A percentile compares a stretch with the other conserved stretches of the same genome.
Evolutionary conservation across 306 rosid species (phyloP).

Genomic region (Begonia peltatifolia): DNA sequence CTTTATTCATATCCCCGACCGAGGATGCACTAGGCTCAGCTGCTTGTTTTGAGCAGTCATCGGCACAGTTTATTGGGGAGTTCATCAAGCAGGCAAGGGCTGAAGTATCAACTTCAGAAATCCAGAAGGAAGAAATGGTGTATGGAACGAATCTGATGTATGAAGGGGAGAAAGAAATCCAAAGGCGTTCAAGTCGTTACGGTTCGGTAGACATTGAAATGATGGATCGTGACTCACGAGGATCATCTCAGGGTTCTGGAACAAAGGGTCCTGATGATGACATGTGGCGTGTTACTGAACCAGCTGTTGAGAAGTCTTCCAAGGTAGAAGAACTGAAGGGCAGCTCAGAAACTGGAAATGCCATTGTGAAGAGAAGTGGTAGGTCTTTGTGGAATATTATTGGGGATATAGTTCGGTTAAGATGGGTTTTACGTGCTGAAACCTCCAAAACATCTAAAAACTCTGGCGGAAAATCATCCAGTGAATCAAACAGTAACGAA

Average conservation of each 20-base stretch:
- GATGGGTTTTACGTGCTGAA: slow-evolving; percentile 50
- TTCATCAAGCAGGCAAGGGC: slow-evolving; percentile 38
- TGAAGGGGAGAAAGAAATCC: slow-evolving; percentile 24
- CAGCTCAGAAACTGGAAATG: slow-evolving; percentile 19
- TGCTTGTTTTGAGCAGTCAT: slow-evolving; percentile 40
- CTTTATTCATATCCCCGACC: slow-evolving; percentile 18
- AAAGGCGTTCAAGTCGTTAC: slow-evolving; percentile 12
- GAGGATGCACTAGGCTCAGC: slow-evolving; percentile 71
- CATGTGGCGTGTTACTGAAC: slow-evolving; percentile 54
- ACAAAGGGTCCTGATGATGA: slow-evolving; percentile 69
- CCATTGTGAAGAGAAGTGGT: slow-evolving; percentile 53
- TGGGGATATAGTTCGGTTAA: slow-evolving; percentile 44
- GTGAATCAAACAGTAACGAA: slow-evolving; percentile 50
- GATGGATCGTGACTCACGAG: slow-evolving; percentile 25
- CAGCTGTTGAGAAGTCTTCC: slow-evolving; percentile 25
- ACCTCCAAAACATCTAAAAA: slow-evolving; percentile 31
- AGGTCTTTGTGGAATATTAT: slow-evolving; percentile 59
- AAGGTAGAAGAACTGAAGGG: slow-evolving; percentile 31
- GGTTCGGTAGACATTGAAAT: slow-evolving; percentile 25
- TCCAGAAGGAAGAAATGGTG: slow-evolving; percentile 20
- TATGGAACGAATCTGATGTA: slow-evolving; percentile 17
- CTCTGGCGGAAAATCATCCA: slow-evolving; percentile 42
- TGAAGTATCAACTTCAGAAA: slow-evolving; percentile 40
- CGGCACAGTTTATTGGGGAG: slow-evolving; percentile 50
- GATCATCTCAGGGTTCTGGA: slow-evolving; percentile 45